phyloP scores from a whole-genome alignment of 768 basidiomycete species.

The Tylopilus vinaceipallidus region DNA sequence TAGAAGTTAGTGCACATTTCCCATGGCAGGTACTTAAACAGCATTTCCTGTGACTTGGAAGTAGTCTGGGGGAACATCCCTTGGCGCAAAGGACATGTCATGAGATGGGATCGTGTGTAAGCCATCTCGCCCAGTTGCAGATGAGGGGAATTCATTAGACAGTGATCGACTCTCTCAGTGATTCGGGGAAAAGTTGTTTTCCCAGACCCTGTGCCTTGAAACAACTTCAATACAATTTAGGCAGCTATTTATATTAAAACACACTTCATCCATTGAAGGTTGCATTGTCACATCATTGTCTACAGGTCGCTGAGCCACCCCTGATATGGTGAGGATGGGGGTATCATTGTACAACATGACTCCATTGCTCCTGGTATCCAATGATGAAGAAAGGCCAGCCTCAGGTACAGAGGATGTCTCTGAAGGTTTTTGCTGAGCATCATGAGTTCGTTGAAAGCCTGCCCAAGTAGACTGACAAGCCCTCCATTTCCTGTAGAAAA shows the following conservation, averaged over 20 bases:
- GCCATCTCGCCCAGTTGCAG: slow-evolving; percentile 1
- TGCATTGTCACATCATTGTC: neutral
- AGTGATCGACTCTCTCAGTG: slow-evolving; percentile 19
- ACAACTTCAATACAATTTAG: too few relatives aligned
- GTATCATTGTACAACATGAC: slow-evolving; percentile 10
- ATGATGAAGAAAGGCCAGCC: slow-evolving; percentile 20
- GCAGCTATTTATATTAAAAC: neutral
- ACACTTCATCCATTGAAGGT: slow-evolving; percentile 20
- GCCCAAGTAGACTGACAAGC: slow-evolving; percentile 13
- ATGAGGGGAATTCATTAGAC: slow-evolving; percentile 14
- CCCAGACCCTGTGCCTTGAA: slow-evolving; percentile 9
- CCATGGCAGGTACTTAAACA: too few relatives aligned
- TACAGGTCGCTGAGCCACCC: slow-evolving; percentile 6
- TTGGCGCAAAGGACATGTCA: slow-evolving; percentile 11
- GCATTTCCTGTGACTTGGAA: too few relatives aligned
- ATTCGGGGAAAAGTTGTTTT: slow-evolving; percentile 21
- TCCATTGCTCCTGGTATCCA: slow-evolving; percentile 16
- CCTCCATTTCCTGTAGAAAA: slow-evolving; percentile 32
- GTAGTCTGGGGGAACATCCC: slow-evolving; percentile 25
- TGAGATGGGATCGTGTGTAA: slow-evolving; percentile 1
- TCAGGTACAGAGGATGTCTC: neutral
- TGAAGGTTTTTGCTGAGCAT: slow-evolving; percentile 8
- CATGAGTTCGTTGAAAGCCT: slow-evolving; percentile 10
- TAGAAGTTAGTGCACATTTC: too few relatives aligned
- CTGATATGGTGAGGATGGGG: neutral